These are phyloP conservation scores for Grigorovia jiainica DNA, from an alignment of 805 yeast species.

Conservation along the genomic window DNA sequence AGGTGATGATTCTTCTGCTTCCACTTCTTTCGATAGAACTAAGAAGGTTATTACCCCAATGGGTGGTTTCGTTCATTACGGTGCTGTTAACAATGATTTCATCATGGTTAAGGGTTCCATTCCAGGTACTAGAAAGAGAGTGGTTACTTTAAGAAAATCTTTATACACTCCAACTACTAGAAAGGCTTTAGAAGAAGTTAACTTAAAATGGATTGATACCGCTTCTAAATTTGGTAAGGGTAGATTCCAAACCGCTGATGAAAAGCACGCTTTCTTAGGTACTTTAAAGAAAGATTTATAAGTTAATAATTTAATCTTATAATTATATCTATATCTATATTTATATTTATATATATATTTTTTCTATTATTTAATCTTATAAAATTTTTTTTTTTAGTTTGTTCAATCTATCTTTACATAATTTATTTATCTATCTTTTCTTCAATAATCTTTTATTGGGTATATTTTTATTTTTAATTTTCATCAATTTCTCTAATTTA, in stretches of 20 bases:
- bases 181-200: constrained; percentile 92
- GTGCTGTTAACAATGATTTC: constrained; percentile 95
- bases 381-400: not conserved
- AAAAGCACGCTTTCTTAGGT: constrained; percentile 99
- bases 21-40: constrained; percentile 98
- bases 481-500: not conserved
- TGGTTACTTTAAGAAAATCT: constrained; percentile 97
- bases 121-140: constrained; percentile 99
- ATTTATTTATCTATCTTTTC: constrained; percentile 3
- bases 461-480: not conserved
- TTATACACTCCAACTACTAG: constrained; percentile 96
- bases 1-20: constrained; percentile 87
- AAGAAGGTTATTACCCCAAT: constrained; percentile 98
- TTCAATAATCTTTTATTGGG: not conserved
- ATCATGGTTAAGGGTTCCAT: constrained; percentile 96
- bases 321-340: no score
- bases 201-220: constrained; percentile 99
- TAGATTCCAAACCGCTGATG: constrained; percentile 99
- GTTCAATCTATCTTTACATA: not conserved
- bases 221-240: constrained; percentile 99
- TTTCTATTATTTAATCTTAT: constrained; percentile 1
- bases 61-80: constrained; percentile 99
- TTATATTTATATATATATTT: constrained; percentile 3
- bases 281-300: constrained; percentile 96
- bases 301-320: constrained; percentile 12